Base-by-base conservation (phyloP, 2,329 filamentous ascomycete genomes). In the Nigrospora sphaerica region DNA sequence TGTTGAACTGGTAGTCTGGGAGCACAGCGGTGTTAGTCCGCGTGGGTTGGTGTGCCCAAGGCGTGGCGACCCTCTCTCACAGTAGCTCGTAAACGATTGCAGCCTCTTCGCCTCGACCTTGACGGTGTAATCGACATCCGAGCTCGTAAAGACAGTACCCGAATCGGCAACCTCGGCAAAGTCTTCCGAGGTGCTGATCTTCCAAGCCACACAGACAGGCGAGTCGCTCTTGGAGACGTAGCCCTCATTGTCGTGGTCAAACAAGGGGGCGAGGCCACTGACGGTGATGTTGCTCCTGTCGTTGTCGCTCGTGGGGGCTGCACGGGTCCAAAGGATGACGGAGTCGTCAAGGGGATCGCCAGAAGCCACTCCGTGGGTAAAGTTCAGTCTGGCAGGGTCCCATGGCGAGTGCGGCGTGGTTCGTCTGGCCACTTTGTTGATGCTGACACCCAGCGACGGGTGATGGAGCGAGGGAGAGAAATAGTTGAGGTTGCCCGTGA, bases 61-160 rank as follows among this genome's bases (percentile, higher is more conserved):
- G 4, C 10, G 7, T 12, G 3, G 17, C n/a, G 1, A 2, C 3
- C 12, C 28, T 13, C 19, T 41, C 49, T 39, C 32, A 57, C 59
- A 83, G 62, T 88, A 87, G 2, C 69, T 72, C 0, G 81, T 87
- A 56, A 80, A 85, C 0, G 84, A 72, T 44, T 76, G 66, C 36
- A 88, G 61, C 13, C 75, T 74, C 42, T 65, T 73, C 1, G 84
- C 85, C 62, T 88, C 84, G 13, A 87, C 77, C 70, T 88, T 88
- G 52, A 88, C 71, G 0, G 85, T 89, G 57, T 82, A 89, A 57
- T 89, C 85, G 37, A 89, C 76, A 56, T 89, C 85, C 0, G 79
- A 85, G 42, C 75, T 85, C 0, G 85, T 89, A 57, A 81, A 87
- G 0, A 73, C 82, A 17, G 66, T 77, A 4, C 85, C 85, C 1